Percentiles rank a stretch among this genome's conserved stretches.
These are phyloP conservation scores for Saccharum spontaneum DNA, from an alignment of 176 grass and related monocot genomes.

Conservation along the genomic window DNA sequence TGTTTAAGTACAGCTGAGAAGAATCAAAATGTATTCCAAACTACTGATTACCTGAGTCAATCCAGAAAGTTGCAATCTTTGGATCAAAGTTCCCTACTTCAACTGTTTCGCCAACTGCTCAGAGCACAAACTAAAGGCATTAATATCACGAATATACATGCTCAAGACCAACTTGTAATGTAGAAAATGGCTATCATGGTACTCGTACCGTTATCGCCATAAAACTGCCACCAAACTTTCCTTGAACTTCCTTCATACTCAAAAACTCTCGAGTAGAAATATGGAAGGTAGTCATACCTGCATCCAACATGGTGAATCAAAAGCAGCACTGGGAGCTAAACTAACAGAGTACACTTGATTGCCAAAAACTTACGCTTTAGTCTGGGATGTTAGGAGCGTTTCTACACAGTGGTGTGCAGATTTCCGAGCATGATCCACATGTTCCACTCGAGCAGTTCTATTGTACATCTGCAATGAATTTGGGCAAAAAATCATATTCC, in stretches of 20 bases:
- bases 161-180: not conserved
- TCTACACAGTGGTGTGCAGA: slow-evolving; percentile 92
- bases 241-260: slow-evolving; percentile 88
- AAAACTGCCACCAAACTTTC: slow-evolving; percentile 99
- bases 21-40: slow-evolving; percentile 19
- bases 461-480: slow-evolving; percentile 47
- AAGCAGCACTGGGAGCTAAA: not conserved
- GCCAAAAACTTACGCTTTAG: slow-evolving; percentile 66
- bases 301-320: slow-evolving; percentile 33
- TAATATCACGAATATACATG: slow-evolving; percentile 1
- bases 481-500: not conserved
- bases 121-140: slow-evolving; percentile 11
- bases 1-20: slow-evolving; percentile 4
- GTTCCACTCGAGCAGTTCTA: slow-evolving; percentile 80
- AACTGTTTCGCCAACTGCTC: slow-evolving; percentile 82
- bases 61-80: slow-evolving; percentile 87
- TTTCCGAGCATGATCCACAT: slow-evolving; percentile 98
- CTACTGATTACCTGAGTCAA: slow-evolving; percentile 69
- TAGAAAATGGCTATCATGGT: slow-evolving; percentile 13
- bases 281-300: slow-evolving; percentile 96
- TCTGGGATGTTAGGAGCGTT: slow-evolving; percentile 77
- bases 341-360: not conserved
- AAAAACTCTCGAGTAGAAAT: slow-evolving; percentile 96
- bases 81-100: slow-evolving; percentile 91
- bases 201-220: slow-evolving; percentile 81